Evolutionary conservation across 176 grass and related monocot species (phyloP).

Genomic region (Pharus latifolius): DNA sequence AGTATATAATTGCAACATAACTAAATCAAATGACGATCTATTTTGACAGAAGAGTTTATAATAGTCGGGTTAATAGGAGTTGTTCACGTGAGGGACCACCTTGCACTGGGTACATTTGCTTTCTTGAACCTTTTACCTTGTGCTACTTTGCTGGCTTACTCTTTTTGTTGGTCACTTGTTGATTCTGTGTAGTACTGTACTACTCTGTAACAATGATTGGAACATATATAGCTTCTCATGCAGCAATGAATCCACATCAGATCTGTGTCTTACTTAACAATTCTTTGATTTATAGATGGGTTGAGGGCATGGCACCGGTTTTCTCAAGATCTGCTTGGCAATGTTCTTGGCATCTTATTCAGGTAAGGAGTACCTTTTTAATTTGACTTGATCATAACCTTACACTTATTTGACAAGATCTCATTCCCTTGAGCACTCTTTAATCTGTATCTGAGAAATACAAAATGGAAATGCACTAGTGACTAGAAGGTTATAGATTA

Average conservation of each 20-base stretch:
- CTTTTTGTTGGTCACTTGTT: background rate
- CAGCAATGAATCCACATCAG: background rate
- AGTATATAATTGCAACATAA: background rate
- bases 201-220: background rate
- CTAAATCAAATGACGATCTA: background rate
- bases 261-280: background rate
- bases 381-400: background rate
- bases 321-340: conserved; percentile 83
- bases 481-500: too few species aligned
- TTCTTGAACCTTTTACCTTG: background rate
- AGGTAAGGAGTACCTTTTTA: conserved; percentile 30
- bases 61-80: conserved; percentile 39
- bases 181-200: background rate
- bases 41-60: conserved; percentile 49
- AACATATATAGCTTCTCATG: background rate
- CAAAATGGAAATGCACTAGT: too few species aligned
- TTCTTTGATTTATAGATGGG: conserved; percentile 58
- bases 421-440: background rate
- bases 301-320: conserved; percentile 80
- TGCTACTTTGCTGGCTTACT: background rate
- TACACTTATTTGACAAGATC: background rate
- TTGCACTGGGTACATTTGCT: conserved; percentile 64
- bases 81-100: conserved; percentile 73
- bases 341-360: conserved; percentile 96
- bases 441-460: background rate